These are phyloP conservation scores for Hippophae tibetana DNA, from an alignment of 306 rosid genomes.

Conservation along the genomic window DNA sequence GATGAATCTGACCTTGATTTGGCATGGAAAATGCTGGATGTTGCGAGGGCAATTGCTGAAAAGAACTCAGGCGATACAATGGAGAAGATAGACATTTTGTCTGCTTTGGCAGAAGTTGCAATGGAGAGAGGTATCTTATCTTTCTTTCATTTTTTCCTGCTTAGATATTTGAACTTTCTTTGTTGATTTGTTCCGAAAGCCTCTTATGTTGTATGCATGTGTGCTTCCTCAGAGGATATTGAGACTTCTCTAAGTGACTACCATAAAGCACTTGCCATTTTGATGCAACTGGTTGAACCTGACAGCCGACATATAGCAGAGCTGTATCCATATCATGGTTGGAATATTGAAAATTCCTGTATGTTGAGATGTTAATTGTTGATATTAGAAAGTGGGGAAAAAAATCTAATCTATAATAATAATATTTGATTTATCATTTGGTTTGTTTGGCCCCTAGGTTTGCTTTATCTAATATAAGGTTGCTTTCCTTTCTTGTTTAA, in stretches of 20 bases:
- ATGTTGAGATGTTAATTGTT: conserved; percentile 4
- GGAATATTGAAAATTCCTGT: background rate
- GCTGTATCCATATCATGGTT: conserved; percentile 64
- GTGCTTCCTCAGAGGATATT: conserved; percentile 69
- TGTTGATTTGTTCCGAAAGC: conserved; percentile 3
- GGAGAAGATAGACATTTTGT: conserved; percentile 85
- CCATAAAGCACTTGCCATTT: conserved; percentile 65
- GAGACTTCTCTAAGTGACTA: conserved; percentile 86
- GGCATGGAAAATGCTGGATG: conserved; percentile 98
- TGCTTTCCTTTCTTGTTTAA: background rate
- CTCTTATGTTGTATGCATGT: conserved; percentile 16
- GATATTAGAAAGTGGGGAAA: background rate
- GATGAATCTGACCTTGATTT: conserved; percentile 92
- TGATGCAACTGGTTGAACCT: conserved; percentile 77
- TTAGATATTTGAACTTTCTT: background rate
- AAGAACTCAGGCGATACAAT: conserved; percentile 62
- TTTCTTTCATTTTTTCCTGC: background rate
- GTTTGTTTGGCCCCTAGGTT: background rate
- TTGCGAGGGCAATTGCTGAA: conserved; percentile 94
- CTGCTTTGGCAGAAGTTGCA: conserved; percentile 88
- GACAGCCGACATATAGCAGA: conserved; percentile 78
- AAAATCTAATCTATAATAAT: too few relatives aligned
- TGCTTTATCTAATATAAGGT: background rate
- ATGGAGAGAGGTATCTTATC: conserved; percentile 68
- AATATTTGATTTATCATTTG: background rate